These are phyloP conservation scores for Bipolaris gigantea DNA, from an alignment of 2,329 filamentous ascomycete species.

Conservation along the genomic window DNA sequence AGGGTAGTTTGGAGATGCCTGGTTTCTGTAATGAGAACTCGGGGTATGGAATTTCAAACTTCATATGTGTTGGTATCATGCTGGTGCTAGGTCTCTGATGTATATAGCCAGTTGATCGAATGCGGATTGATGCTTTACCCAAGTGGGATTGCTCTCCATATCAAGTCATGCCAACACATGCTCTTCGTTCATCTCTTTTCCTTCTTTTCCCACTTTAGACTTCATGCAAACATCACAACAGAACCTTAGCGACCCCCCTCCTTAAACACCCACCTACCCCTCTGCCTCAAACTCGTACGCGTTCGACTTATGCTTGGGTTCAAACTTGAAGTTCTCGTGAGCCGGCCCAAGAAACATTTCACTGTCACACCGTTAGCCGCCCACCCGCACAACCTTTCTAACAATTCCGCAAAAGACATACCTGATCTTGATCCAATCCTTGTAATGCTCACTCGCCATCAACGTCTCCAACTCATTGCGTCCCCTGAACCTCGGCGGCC, in stretches of 20 bases:
- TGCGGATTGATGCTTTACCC: background rate
- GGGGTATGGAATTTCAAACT: background rate
- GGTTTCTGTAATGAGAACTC: background rate
- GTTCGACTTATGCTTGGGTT: slow-evolving; percentile 97
- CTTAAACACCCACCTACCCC: slow-evolving; percentile 21
- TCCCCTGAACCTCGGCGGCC: slow-evolving; percentile 80
- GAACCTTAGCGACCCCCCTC: background rate
- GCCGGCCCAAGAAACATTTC: slow-evolving; percentile 97
- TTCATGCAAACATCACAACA: background rate
- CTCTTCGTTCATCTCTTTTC: background rate
- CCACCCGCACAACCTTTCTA: no score
- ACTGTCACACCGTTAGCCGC: slow-evolving; percentile 52
- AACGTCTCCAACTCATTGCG: slow-evolving; percentile 93
- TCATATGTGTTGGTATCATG: background rate
- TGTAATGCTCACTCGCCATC: slow-evolving; percentile 85
- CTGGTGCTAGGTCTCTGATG: background rate
- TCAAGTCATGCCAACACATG: background rate
- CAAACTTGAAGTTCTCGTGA: slow-evolving; percentile 87
- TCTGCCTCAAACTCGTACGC: slow-evolving; percentile 74
- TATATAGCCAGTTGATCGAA: background rate
- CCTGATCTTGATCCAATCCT: slow-evolving; percentile 99
- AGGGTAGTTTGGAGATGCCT: background rate
- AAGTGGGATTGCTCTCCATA: background rate
- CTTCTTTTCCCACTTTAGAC: background rate
- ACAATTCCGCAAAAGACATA: slow-evolving; percentile 47